Evolutionary conservation across 768 basidiomycete genomes (phyloP).

Genomic region (Dendrothele bispora): DNA sequence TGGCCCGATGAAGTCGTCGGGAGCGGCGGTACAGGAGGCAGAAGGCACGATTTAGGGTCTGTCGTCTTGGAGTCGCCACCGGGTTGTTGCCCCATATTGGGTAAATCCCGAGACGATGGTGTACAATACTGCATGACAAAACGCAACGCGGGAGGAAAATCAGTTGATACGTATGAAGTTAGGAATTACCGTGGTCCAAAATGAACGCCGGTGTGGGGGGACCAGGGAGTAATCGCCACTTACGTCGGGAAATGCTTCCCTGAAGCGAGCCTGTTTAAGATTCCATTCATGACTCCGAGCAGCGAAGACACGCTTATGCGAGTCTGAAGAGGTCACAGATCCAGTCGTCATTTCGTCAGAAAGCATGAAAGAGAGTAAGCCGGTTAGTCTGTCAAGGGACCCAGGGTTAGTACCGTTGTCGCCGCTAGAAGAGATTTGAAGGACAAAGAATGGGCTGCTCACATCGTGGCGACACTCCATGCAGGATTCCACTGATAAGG

Average conservation of each 20-base stretch:
- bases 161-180: constrained; percentile 10
- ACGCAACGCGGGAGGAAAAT: too few species aligned
- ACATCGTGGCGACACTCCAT: constrained; percentile 96
- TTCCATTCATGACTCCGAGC: constrained; percentile 86
- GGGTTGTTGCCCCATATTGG: constrained; percentile 91
- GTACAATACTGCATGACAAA: constrained; percentile 60
- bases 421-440: too few species aligned
- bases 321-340: constrained; percentile 76
- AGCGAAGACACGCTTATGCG: constrained; percentile 79
- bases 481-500: constrained; percentile 90
- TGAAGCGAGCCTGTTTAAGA: constrained; percentile 73
- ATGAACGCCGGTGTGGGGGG: constrained; percentile 11
- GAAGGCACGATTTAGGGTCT: constrained; percentile 18
- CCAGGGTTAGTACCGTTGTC: too few species aligned
- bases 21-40: constrained; percentile 12
- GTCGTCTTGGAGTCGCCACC: constrained; percentile 42
- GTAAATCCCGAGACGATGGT: constrained; percentile 66
- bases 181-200: constrained; percentile 10
- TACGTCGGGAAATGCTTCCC: constrained; percentile 87
- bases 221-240: too few species aligned
- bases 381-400: constrained; percentile 82
- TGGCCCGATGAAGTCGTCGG: too few species aligned
- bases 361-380: constrained; percentile 92
- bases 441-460: constrained; percentile 31
- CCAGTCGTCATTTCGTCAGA: constrained; percentile 97